These are phyloP conservation scores for Ceratobasidium sp. DNA, from an alignment of 1,284 basidiomycete species.

Conservation along the genomic window DNA sequence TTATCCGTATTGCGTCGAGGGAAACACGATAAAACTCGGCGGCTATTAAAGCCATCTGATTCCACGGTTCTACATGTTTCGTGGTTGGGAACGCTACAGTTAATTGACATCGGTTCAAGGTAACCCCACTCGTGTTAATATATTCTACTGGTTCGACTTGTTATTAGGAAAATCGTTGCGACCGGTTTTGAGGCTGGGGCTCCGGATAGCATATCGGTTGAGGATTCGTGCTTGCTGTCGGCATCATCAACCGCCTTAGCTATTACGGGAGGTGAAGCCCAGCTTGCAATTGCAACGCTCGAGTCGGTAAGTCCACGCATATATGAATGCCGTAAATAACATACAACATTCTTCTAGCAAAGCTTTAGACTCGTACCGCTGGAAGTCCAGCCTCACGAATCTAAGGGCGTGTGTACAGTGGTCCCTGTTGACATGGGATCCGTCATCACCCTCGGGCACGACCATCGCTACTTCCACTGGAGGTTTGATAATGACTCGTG, in stretches of 20 bases:
- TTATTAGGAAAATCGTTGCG: conserved; percentile 21
- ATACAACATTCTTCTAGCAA: neutral
- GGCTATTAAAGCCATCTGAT: neutral
- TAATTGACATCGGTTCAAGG: conserved; percentile 13
- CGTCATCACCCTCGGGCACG: conserved; percentile 22
- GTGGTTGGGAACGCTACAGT: conserved; percentile 27
- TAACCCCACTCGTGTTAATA: neutral
- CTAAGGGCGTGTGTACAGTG: conserved; percentile 18
- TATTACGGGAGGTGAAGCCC: neutral
- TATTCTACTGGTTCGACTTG: neutral
- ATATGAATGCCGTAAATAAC: neutral
- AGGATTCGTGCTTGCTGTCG: conserved; percentile 28
- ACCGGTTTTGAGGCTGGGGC: conserved; percentile 13
- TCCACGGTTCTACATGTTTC: conserved; percentile 22
- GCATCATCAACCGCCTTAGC: conserved; percentile 22
- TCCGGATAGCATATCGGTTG: conserved; percentile 12
- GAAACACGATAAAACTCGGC: conserved; percentile 33
- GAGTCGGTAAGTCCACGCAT: neutral
- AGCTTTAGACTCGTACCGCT: conserved; percentile 1
- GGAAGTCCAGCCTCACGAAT: conserved; percentile 5
- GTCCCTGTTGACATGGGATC: neutral
- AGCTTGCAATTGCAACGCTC: conserved; percentile 17
- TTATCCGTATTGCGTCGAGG: conserved; percentile 5
- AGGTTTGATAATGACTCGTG: neutral
- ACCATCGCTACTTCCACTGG: conserved; percentile 25